Evolutionary conservation across 306 rosid genomes (phyloP).

Genomic region (Fagus sylvatica): DNA sequence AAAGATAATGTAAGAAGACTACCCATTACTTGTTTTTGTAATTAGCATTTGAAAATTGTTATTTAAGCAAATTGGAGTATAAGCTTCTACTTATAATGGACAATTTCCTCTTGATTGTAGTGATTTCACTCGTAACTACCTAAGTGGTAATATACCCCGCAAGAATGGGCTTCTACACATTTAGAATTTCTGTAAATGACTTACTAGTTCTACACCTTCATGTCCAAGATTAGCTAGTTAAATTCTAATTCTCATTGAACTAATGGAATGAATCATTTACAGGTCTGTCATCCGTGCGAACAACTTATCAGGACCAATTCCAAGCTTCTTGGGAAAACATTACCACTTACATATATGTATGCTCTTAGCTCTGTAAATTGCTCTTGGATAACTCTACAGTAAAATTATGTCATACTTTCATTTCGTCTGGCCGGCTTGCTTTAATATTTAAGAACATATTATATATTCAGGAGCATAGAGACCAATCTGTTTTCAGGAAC

Average conservation of each 20-base stretch:
- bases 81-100: not conserved
- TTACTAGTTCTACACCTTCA: not conserved
- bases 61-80: too few species aligned
- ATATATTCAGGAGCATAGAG: constrained; percentile 25
- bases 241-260: not conserved
- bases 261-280: not conserved
- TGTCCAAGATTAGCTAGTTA: not conserved
- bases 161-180: constrained; percentile 30
- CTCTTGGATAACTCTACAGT: not conserved
- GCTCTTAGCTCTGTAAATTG: constrained; percentile 8
- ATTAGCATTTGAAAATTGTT: too few species aligned
- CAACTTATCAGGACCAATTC: constrained; percentile 29
- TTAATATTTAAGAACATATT: not conserved
- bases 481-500: constrained; percentile 5
- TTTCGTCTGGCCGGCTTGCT: not conserved
- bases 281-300: constrained; percentile 13
- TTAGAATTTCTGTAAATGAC: constrained; percentile 32
- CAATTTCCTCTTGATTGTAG: constrained; percentile 9
- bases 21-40: not conserved
- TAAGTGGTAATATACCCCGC: constrained; percentile 28
- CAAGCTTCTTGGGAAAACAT: constrained; percentile 19
- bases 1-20: constrained; percentile 24
- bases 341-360: too few species aligned
- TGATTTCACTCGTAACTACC: constrained; percentile 24
- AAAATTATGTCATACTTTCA: too few species aligned